Base-by-base conservation (phyloP, 2,329 filamentous ascomycete genomes). In the Immersiporthe knoxdaviesiana region DNA sequence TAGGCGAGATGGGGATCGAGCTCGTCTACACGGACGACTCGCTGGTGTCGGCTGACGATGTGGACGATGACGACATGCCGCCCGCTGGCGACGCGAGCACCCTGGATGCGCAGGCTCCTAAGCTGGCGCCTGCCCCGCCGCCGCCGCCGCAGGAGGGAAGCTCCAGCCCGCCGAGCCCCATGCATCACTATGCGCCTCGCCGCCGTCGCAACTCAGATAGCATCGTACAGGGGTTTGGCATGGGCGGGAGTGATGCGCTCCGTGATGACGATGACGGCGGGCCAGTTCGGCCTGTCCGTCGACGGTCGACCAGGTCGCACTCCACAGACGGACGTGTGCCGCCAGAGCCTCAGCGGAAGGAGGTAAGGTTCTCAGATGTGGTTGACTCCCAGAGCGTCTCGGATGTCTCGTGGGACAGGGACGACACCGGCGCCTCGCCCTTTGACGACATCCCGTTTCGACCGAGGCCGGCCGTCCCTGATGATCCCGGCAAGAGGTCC, bases 1-100 rank as follows among this genome's bases (percentile, higher is more conserved):
- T 97, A 72, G 82, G 81, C 21, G 85, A 87, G 63, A 89, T 93
- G 84, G 90, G 90, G 30, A 93, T 95, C 72, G 84, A 89, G 56
- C 83, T 96, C 66, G 89, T 92, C 71, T 86, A 90, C 68, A 83
- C 84, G 35, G 73, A 73, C n/a, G 70, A 70, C 50, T 63, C 61
- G 61, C 30, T 71, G 54, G 50, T 27, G 16, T 65, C 61, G 52
- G 60, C 44, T 2, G 67, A 65, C 50, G 67, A 65, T 41, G 39
- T 47, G 35, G 30, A 24, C 24, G 35, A 24, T 16, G 35, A 35
- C 35, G 27, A 27, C 16, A 3, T 27, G 24, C 27, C 64, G n/a
- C 24, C 30, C 7, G 27, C 21, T 18, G 65, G 12, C n/a, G 39
- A 66, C 56, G 10, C 24, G 41, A 47, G 47, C 14, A 66, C 37